Base-by-base conservation (phyloP, 2,329 filamentous ascomycete species). In the Colletotrichum kahawae region DNA sequence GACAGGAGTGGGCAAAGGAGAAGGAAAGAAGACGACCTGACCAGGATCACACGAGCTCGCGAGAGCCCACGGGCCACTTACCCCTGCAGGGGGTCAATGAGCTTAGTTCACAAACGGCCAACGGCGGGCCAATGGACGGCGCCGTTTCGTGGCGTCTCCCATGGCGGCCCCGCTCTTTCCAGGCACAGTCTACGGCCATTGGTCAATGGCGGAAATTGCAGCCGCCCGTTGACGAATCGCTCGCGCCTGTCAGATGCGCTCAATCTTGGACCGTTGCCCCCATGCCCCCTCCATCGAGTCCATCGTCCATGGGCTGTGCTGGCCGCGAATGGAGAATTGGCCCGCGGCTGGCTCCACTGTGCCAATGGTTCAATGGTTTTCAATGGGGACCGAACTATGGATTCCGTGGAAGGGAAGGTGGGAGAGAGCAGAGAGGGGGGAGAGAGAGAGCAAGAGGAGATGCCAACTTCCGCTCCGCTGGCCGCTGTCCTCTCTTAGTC, bases 131-230 rank as follows among this genome's bases (percentile, higher is more conserved):
- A 75, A 75, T 75, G 34, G 51, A 38, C 70, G 27, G 63, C 69
- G 63, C 73, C 73, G 57, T 68, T 64, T 73, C 69, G 48, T 34
- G 56, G 69, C n/a, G 70, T 64, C 24, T 43, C 33, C 69, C 33
- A 16, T 18, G 5, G 4, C 1, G 5, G 43, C 7, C 57, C 69
- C 73, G 48, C 21, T 18, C 4, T 33, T 68, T 34, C 18, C 48
- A 73, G 69, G 57, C 5, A 68, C 64, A 24, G 12, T 10, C 16
- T 9, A 16, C 24, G 5, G 2, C 10, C 4, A 76, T 76, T 76
- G 74, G 74, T 33, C 65, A 66, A 62, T 66, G 31, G n/a, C 59
- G 74, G 74, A 76, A 74, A 76, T 76, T 76, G 21, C 74, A 76
- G 31, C 74, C 38, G 65, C 36, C 62, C 66, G 71, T 74, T 70